A percentile compares a stretch with the other conserved stretches of the same genome.
These are phyloP conservation scores for Gaeumannomyces tritici DNA, from an alignment of 2,329 filamentous ascomycete species.

Conservation along the genomic window DNA sequence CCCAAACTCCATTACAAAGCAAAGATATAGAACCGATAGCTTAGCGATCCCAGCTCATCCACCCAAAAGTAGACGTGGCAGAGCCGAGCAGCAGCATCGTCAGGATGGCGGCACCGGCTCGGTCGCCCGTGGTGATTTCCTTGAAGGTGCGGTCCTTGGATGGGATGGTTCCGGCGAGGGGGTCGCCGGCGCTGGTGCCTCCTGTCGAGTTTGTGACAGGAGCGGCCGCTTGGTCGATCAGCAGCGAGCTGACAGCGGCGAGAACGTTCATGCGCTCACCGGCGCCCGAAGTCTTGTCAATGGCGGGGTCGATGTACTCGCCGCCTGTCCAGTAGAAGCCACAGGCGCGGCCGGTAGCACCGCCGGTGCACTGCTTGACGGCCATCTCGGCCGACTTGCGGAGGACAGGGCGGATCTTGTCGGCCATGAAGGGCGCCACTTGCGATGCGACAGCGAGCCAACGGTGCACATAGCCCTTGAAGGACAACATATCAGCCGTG, in stretches of 20 bases:
- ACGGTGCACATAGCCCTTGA: constrained; percentile 60
- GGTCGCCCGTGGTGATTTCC: constrained; percentile 19
- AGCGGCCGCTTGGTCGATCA: constrained; percentile 21
- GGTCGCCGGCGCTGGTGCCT: constrained; percentile 26
- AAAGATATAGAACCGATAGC: background rate
- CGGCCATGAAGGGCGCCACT: constrained; percentile 49
- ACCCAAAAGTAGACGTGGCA: constrained; percentile 21
- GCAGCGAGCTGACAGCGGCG: constrained; percentile 34
- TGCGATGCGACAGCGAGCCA: constrained; percentile 54
- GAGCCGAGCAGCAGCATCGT: constrained; percentile 23
- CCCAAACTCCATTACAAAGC: background rate
- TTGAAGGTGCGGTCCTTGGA: background rate
- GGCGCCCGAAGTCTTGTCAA: constrained; percentile 32
- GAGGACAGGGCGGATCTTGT: constrained; percentile 47
- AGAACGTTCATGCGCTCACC: constrained; percentile 44
- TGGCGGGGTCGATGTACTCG: constrained; percentile 12
- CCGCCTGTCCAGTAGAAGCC: constrained; percentile 53
- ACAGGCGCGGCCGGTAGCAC: constrained; percentile 38
- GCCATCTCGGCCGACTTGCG: constrained; percentile 48
- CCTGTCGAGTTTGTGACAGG: constrained; percentile 30
- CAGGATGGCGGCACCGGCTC: constrained; percentile 29
- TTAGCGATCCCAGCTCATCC: constrained; percentile 14
- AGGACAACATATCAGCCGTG: constrained; percentile 62
- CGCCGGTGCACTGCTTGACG: constrained; percentile 46
- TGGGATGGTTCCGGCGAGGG: constrained; percentile 15